phyloP scores from a whole-genome alignment of 441 rosid species.

The Omphalea diandra region DNA sequence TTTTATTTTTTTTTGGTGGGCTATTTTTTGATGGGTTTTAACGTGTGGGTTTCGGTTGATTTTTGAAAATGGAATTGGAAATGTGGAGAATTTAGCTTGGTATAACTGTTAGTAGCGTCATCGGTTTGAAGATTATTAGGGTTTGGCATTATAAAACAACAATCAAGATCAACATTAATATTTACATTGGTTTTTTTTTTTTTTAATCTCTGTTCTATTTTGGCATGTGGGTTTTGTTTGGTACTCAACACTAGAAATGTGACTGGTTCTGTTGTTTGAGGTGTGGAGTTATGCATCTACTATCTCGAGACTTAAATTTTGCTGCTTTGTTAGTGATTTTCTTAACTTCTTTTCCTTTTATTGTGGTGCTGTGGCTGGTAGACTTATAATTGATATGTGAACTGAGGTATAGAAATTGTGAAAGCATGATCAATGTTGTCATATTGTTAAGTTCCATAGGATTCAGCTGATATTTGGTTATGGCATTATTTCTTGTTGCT shows the following conservation, averaged over 20 bases:
- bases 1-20: neutral
- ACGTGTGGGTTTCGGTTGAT: conserved; percentile 3
- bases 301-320: neutral
- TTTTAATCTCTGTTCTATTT: neutral
- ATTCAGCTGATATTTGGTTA: neutral
- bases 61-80: neutral
- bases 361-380: neutral
- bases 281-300: neutral
- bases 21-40: neutral
- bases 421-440: neutral
- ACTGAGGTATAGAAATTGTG: neutral
- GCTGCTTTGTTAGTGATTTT: neutral
- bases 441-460: neutral
- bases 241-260: neutral
- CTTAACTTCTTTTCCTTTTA: neutral
- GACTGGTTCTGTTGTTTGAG: neutral
- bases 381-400: neutral
- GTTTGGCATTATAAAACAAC: neutral
- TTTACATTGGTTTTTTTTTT: neutral
- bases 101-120: neutral
- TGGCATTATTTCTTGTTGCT: neutral
- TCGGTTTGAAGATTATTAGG: conserved; percentile 5
- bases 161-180: neutral
- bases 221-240: neutral
- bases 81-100: neutral